Base-by-base conservation (phyloP, 2,329 filamentous ascomycete species). In the Coniochaeta hoffmannii region DNA sequence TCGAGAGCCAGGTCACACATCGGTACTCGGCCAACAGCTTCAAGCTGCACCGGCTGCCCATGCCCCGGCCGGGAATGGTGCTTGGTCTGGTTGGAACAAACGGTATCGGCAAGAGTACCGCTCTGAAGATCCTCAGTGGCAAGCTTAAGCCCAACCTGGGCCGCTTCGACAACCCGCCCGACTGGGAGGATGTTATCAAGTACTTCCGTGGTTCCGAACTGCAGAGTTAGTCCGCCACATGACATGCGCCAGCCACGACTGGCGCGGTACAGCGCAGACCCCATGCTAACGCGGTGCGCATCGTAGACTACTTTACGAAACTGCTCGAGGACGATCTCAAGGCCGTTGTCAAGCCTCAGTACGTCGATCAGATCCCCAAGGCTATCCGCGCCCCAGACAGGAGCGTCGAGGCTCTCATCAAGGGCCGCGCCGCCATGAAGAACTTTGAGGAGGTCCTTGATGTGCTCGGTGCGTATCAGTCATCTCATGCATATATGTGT, bases 91-190 rank as follows among this genome's bases (percentile, higher is more conserved):
- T 99, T 46, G 95, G 94, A 72, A 97, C 94, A 66, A 99, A 99
- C 85, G 94, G 95, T 90, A 99, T 97, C 67, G 94, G 94, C 75
- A 99, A 99, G 85, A 97, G 91, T 78, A 99, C 94, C n/a, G 95
- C 94, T 9, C 78, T 99, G 72, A 99, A 99, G 81, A 97, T 99
- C 71, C 85, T 99, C 66, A 96, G 90, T 68, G 94, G 94, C 69
- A 99, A 97, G 77, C 81, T 99, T 67, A 99, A 99, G 84, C 94
- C 94, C 58, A 99, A 99, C 73, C 74, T 99, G 74, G 94, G 95
- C 62, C 83, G 88, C 69, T 96, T 89, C 71, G 92, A 97, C 63
- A 95, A 97, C 74, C 93, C 94, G 9, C 95, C 94, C 14, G 94
- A 99, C 72, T 99, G 95, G 94, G 92, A 97, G 76, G 94, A 97